Evolutionary conservation across 306 rosid species (phyloP).

Genomic region (Nissolia schottii): DNA sequence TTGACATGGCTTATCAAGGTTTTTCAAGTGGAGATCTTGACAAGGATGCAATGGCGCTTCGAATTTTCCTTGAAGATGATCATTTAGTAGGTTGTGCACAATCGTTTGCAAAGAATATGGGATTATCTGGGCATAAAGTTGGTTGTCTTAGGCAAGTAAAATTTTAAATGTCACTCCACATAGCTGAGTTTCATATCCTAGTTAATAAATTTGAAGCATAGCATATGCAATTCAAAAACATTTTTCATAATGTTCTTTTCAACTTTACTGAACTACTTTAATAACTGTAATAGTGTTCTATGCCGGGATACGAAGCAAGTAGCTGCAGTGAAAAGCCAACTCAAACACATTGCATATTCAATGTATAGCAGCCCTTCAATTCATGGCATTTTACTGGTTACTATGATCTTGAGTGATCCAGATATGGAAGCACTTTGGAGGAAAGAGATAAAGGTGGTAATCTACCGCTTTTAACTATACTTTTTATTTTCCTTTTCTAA

Average conservation of each 20-base stretch:
- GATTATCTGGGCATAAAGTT: conserved; percentile 77
- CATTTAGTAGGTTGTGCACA: conserved; percentile 73
- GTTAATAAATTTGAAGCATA: background rate
- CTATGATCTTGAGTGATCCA: conserved; percentile 57
- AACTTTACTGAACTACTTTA: background rate
- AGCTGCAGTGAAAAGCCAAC: conserved; percentile 69
- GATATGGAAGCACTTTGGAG: conserved; percentile 59
- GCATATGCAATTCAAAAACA: background rate
- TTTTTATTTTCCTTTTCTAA: background rate
- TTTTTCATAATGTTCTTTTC: background rate
- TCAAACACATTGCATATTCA: conserved; percentile 71
- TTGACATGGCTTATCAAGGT: conserved; percentile 96
- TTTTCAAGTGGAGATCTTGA: conserved; percentile 84
- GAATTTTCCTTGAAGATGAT: conserved; percentile 75
- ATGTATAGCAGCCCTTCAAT: conserved; percentile 79
- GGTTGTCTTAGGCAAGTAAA: conserved; percentile 81
- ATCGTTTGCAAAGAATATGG: conserved; percentile 84
- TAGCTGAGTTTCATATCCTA: background rate
- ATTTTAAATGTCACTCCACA: background rate
- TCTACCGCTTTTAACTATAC: background rate
- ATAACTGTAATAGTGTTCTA: conserved; percentile 38
- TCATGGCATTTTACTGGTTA: conserved; percentile 57
- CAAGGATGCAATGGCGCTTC: conserved; percentile 65
- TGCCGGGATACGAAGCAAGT: conserved; percentile 57
- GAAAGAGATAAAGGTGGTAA: conserved; percentile 75